Evolutionary conservation across 2,329 filamentous ascomycete species (phyloP).

Genomic region (Aspergillus pseudonomiae): DNA sequence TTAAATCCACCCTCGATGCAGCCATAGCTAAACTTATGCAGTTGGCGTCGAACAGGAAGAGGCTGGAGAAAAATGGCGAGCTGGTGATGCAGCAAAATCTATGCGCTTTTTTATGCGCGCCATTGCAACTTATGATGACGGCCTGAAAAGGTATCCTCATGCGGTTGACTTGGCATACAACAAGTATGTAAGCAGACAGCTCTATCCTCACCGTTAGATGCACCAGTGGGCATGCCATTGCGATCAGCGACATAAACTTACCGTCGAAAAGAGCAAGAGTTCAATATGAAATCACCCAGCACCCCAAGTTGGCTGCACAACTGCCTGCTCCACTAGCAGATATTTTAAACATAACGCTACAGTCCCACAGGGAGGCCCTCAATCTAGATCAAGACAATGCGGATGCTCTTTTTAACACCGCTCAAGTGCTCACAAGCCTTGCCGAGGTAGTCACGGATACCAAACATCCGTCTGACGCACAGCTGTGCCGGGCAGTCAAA

Average conservation of each 20-base stretch:
- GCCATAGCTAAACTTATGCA: constrained; percentile 21
- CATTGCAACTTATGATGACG: constrained; percentile 67
- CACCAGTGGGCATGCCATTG: neutral
- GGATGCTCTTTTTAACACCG: constrained; percentile 72
- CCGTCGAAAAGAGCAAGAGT: constrained; percentile 61
- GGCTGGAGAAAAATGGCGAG: constrained; percentile 73
- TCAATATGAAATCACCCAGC: constrained; percentile 70
- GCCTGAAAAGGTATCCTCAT: constrained; percentile 60
- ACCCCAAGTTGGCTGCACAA: constrained; percentile 63
- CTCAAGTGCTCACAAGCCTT: constrained; percentile 68
- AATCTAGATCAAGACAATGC: constrained; percentile 63
- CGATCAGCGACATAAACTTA: constrained; percentile 13
- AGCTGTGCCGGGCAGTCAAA: constrained; percentile 52
- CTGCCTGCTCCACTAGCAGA: constrained; percentile 57
- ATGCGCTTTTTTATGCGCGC: constrained; percentile 63
- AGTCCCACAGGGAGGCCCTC: constrained; percentile 66
- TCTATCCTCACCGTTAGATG: neutral
- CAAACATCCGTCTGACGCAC: constrained; percentile 47
- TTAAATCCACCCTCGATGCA: neutral
- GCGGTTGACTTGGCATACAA: constrained; percentile 76
- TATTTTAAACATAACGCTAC: constrained; percentile 63
- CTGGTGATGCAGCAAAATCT: constrained; percentile 69
- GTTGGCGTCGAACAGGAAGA: constrained; percentile 71
- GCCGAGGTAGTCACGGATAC: constrained; percentile 62
- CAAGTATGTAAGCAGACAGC: constrained; percentile 55